phyloP scores from a whole-genome alignment of 2,329 filamentous ascomycete genomes.

The Aspergillus oerlinghausenensis region DNA sequence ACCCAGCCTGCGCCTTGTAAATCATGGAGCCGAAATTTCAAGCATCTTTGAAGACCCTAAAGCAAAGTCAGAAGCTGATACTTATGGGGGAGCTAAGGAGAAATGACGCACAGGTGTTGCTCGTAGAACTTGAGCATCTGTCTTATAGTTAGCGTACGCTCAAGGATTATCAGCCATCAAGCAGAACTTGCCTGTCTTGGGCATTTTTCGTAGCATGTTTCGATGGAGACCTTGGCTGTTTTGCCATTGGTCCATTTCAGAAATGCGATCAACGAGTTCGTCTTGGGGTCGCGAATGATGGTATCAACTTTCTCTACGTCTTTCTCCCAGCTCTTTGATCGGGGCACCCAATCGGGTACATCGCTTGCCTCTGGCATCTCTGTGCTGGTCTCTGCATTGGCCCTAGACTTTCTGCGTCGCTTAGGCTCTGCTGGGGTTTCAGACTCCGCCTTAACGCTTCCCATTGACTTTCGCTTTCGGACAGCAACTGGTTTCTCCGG shows the following conservation, averaged over 20 bases:
- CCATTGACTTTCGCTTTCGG: slow-evolving; percentile 33
- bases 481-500: slow-evolving; percentile 27
- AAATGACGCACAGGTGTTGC: slow-evolving; percentile 40
- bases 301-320: slow-evolving; percentile 41
- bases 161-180: not conserved
- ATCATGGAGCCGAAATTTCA: slow-evolving; percentile 6
- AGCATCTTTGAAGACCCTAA: slow-evolving; percentile 34
- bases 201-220: slow-evolving; percentile 40
- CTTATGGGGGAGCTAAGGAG: not conserved
- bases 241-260: slow-evolving; percentile 43
- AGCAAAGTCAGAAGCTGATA: slow-evolving; percentile 11
- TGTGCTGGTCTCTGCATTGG: slow-evolving; percentile 11
- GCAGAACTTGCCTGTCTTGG: slow-evolving; percentile 34
- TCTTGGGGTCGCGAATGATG: slow-evolving; percentile 35
- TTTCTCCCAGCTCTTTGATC: slow-evolving; percentile 40
- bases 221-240: slow-evolving; percentile 39
- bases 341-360: slow-evolving; percentile 35
- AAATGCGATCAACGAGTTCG: slow-evolving; percentile 33
- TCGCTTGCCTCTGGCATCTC: slow-evolving; percentile 15
- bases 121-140: slow-evolving; percentile 49
- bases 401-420: slow-evolving; percentile 24
- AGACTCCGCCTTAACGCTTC: slow-evolving; percentile 22
- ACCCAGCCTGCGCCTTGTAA: not conserved
- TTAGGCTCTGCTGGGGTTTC: slow-evolving; percentile 21
- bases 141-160: slow-evolving; percentile 9